Evolutionary conservation across 2,329 filamentous ascomycete species (phyloP), one percentile per base, ranked within the genome.

Genomic region (Exophiala spinifera): DNA sequence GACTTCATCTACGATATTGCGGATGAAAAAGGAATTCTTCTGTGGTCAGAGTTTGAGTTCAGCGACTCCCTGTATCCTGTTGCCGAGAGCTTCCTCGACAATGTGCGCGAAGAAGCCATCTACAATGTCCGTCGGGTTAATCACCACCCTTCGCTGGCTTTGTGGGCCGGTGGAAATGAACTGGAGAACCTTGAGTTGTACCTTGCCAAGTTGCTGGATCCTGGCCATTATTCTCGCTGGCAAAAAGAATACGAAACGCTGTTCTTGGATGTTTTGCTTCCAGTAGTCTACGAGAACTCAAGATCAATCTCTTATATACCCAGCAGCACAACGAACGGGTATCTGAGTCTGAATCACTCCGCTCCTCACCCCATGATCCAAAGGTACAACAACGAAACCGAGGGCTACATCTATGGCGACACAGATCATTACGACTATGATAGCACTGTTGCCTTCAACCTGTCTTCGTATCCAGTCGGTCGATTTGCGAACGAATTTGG

Each of bases 81-180:
- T 1, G 83, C 82, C 66, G 78, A 83, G 0, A 75, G 78, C 7
- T 80, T 88, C 45, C 73, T 88, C 13, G 70, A 80, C 28, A 85
- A 81, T 0, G 80, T 91, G 55, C 78, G 84, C 54, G 65, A 74
- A 25, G 88, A 92, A 70, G 85, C 86, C 34, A 69, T 76, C 13
- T 80, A 83, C 49, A 86, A 88, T 61, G 75, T 89, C 39, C 77
- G 77, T 66, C 76, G 86, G 39, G 76, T 96, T 25, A 81, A 90
- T 40, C 89, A 96, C 68, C 91, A 96, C 67, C 88, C 91, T 0
- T 91, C 83, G 10, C 87, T 96, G 59, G 85, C 91, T 39, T 86
- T 96, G 53, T 96, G 85, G 75, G 90, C 89, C 2, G 92, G 92
- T 14, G 96, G 96, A 72, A 97, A 96, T 66, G 91, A 96, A 28